A percentile compares a stretch with the other conserved stretches of the same genome.
Conservation (phyloP, 1,284 basidiomycete genomes). For the Papiliotrema flavescens region DNA sequence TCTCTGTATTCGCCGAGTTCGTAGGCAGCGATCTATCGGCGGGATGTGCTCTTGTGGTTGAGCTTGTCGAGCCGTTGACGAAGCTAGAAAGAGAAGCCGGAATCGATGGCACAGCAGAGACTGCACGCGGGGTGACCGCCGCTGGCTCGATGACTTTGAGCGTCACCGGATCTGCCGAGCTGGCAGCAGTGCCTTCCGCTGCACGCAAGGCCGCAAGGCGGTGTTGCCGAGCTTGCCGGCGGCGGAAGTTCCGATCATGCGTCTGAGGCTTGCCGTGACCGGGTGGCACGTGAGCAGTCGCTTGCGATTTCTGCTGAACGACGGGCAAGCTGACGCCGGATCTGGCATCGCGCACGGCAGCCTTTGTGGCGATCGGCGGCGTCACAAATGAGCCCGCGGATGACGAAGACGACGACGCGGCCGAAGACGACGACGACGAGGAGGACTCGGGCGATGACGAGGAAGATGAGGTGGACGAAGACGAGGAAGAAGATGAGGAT, state of each 20-base stretch:
- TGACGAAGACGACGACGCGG: conserved; percentile 11
- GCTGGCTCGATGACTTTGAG: neutral
- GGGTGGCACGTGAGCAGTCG: conserved; percentile 22
- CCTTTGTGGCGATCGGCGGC: too few species aligned
- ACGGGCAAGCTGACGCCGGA: too few species aligned
- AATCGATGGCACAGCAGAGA: neutral
- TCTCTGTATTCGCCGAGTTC: neutral
- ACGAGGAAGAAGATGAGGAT: conserved; percentile 20
- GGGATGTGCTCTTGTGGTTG: neutral
- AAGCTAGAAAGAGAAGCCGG: neutral
- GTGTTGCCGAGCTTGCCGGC: conserved; percentile 23
- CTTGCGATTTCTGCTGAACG: too few species aligned
- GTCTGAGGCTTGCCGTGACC: conserved; percentile 41
- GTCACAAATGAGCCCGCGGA: conserved; percentile 2
- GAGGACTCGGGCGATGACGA: conserved; percentile 10
- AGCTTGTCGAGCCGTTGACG: neutral
- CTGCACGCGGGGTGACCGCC: neutral
- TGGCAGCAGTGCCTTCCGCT: neutral
- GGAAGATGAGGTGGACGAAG: conserved; percentile 13
- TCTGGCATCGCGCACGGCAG: too few species aligned
- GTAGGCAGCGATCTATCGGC: too few species aligned
- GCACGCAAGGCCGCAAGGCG: neutral
- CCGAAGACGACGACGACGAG: conserved; percentile 6
- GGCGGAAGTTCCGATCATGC: conserved; percentile 37
- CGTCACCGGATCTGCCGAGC: neutral